These are phyloP conservation scores for Nakazawaea peltata DNA, from an alignment of 805 yeast species.

Conservation along the genomic window DNA sequence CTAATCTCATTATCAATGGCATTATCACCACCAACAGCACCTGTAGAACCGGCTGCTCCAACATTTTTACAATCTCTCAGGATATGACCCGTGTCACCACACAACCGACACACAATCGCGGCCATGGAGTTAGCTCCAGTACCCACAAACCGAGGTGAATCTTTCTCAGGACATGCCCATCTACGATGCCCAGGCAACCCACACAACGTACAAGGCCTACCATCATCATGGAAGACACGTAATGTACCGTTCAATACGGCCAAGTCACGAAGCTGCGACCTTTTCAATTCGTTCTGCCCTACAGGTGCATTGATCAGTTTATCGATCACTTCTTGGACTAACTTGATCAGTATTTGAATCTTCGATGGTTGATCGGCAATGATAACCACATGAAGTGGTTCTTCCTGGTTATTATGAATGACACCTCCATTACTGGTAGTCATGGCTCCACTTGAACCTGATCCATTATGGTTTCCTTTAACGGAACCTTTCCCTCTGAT, in stretches of 20 bases:
- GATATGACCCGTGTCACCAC: slow-evolving; percentile 82
- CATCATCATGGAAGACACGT: slow-evolving; percentile 59
- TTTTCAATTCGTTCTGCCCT: slow-evolving; percentile 85
- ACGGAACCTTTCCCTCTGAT: slow-evolving; percentile 95
- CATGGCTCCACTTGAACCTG: slow-evolving; percentile 35
- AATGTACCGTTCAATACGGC: slow-evolving; percentile 94
- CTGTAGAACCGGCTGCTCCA: too few relatives aligned
- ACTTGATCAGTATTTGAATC: slow-evolving; percentile 63
- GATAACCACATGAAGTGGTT: slow-evolving; percentile 82
- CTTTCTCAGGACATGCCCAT: slow-evolving; percentile 54
- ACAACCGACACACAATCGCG: slow-evolving; percentile 59
- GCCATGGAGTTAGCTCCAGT: slow-evolving; percentile 7
- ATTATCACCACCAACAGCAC: slow-evolving; percentile 15
- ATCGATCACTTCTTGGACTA: slow-evolving; percentile 68
- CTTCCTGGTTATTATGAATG: slow-evolving; percentile 52
- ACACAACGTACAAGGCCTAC: slow-evolving; percentile 54
- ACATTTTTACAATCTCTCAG: slow-evolving; percentile 65
- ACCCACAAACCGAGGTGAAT: slow-evolving; percentile 25
- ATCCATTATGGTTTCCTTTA: slow-evolving; percentile 72
- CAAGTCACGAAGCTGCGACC: slow-evolving; percentile 84
- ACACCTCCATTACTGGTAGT: slow-evolving; percentile 16
- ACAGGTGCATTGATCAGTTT: slow-evolving; percentile 86
- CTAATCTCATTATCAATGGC: slow-evolving; percentile 36
- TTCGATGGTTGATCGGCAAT: slow-evolving; percentile 77
- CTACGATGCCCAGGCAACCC: slow-evolving; percentile 60